A percentile compares a stretch with the other conserved stretches of the same genome.
Conservation (phyloP, 116 monocot genomes). For the Posidonia oceanica region DNA sequence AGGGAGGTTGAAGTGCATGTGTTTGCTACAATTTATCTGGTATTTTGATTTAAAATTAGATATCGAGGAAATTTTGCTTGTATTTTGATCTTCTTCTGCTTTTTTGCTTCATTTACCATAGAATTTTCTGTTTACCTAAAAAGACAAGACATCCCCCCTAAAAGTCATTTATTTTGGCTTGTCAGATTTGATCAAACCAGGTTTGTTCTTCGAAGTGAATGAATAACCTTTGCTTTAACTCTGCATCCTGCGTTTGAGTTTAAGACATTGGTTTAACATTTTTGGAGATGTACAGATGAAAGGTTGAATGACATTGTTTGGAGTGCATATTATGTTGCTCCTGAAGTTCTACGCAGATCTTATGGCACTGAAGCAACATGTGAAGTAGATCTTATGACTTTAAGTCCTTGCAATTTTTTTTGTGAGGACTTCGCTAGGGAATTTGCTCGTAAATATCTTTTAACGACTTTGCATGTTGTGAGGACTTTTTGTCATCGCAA, state of each 20-base stretch:
- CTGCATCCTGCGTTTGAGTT: too few relatives aligned
- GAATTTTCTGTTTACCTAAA: slow-evolving; percentile 71
- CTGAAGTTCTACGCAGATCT: slow-evolving; percentile 79
- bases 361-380: slow-evolving; percentile 91
- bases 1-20: too few relatives aligned
- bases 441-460: too few relatives aligned
- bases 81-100: neutral
- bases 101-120: slow-evolving; percentile 9
- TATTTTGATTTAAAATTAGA: too few relatives aligned
- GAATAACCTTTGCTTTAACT: neutral
- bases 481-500: too few relatives aligned
- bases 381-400: too few relatives aligned
- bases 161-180: slow-evolving; percentile 81
- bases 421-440: too few relatives aligned
- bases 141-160: slow-evolving; percentile 49
- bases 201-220: slow-evolving; percentile 15
- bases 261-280: neutral
- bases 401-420: too few relatives aligned
- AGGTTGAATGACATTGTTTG: slow-evolving; percentile 83
- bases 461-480: too few relatives aligned
- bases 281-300: slow-evolving; percentile 42
- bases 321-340: slow-evolving; percentile 92
- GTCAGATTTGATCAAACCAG: slow-evolving; percentile 77
- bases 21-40: too few relatives aligned
- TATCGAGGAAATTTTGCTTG: neutral